Evolutionary conservation across 345 rosid genomes (phyloP).

Genomic region (Corchorus olitorius): DNA sequence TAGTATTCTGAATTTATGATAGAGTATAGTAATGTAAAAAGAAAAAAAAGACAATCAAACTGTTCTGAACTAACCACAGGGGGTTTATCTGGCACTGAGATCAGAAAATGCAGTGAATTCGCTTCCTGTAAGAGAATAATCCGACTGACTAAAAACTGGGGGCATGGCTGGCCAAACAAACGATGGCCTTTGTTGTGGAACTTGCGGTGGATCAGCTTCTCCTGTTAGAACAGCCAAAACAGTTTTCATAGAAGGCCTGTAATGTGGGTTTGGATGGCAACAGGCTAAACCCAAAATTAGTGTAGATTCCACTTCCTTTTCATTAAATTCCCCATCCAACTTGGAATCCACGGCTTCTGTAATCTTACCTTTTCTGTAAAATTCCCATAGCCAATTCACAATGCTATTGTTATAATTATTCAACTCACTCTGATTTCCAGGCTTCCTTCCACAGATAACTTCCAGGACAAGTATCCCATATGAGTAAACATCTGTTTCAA

Average conservation of each 20-base stretch:
- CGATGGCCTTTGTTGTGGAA: conserved; percentile 69
- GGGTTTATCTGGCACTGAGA: conserved; percentile 42
- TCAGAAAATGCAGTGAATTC: conserved; percentile 38
- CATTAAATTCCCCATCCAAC: conserved; percentile 37
- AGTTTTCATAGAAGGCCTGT: conserved; percentile 65
- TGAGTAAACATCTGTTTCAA: conserved; percentile 68
- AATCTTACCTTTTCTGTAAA: conserved; percentile 44
- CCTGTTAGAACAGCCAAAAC: conserved; percentile 66
- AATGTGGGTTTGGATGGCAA: conserved; percentile 76
- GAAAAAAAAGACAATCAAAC: neutral
- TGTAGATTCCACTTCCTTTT: conserved; percentile 45
- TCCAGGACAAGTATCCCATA: conserved; percentile 69
- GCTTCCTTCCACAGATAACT: conserved; percentile 65
- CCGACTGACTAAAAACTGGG: conserved; percentile 50
- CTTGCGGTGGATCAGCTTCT: conserved; percentile 49
- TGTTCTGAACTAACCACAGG: neutral
- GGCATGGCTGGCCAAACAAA: conserved; percentile 79
- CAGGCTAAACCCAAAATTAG: conserved; percentile 69
- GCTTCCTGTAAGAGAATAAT: conserved; percentile 39
- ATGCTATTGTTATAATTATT: conserved; percentile 53
- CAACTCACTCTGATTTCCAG: conserved; percentile 33
- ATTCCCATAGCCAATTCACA: conserved; percentile 74
- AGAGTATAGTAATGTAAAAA: no score
- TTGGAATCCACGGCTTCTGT: conserved; percentile 53
- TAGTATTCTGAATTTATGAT: neutral